phyloP scores from a whole-genome alignment of 768 basidiomycete genomes.

The Pisolithus marmoratus region DNA sequence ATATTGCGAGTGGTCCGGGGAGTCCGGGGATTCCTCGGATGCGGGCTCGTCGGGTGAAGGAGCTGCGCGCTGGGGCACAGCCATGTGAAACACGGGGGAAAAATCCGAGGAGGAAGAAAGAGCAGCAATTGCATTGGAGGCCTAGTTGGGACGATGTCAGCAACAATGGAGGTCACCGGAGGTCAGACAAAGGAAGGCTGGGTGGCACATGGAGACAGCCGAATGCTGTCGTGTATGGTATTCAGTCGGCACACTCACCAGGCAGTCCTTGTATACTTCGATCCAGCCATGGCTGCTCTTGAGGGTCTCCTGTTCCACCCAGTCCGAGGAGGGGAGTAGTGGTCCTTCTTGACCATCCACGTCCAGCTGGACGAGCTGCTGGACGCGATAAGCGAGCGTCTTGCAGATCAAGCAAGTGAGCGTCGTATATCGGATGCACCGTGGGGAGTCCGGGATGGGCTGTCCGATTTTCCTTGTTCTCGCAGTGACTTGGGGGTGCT shows the following conservation, averaged over 20 bases:
- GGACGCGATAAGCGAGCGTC: slow-evolving; percentile 61
- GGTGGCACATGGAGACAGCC: neutral
- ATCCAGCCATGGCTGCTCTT: slow-evolving; percentile 69
- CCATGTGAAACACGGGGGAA: slow-evolving; percentile 41
- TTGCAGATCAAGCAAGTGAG: slow-evolving; percentile 69
- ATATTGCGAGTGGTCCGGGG: slow-evolving; percentile 18
- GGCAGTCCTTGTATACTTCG: slow-evolving; percentile 56
- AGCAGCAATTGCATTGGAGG: slow-evolving; percentile 16
- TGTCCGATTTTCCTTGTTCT: slow-evolving; percentile 48
- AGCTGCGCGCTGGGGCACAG: slow-evolving; percentile 29
- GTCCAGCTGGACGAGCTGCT: slow-evolving; percentile 52
- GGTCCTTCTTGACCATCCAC: slow-evolving; percentile 58
- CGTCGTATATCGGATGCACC: slow-evolving; percentile 54
- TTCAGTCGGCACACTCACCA: slow-evolving; percentile 46
- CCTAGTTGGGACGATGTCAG: slow-evolving; percentile 13
- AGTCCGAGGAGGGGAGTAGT: slow-evolving; percentile 65
- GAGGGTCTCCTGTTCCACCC: slow-evolving; percentile 70
- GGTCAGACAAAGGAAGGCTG: neutral
- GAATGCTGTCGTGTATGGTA: neutral
- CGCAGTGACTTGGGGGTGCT: slow-evolving; percentile 65
- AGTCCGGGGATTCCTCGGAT: slow-evolving; percentile 22
- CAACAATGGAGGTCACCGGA: neutral
- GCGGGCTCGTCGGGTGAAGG: slow-evolving; percentile 23
- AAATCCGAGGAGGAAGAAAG: slow-evolving; percentile 37
- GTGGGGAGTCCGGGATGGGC: slow-evolving; percentile 38